These are phyloP conservation scores for Candida sanyaensis DNA, from an alignment of 1,139 yeast species.

Conservation along the genomic window DNA sequence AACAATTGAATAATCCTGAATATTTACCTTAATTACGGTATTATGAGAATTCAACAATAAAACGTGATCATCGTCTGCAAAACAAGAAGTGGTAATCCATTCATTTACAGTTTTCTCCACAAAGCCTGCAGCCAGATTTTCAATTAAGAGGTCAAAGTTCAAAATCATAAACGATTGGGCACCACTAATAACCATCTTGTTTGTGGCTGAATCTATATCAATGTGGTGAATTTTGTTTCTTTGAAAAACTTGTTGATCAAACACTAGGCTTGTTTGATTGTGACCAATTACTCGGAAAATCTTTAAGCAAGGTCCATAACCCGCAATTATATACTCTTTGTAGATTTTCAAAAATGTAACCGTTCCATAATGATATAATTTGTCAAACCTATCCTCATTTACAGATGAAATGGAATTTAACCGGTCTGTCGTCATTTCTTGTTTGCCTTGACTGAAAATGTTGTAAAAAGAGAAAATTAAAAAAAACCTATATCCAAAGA, in stretches of 20 bases:
- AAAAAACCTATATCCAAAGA: no score
- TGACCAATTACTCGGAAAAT: slow-evolving; percentile 41
- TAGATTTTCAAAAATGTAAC: slow-evolving; percentile 62
- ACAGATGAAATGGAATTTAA: slow-evolving; percentile 18
- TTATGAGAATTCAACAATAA: slow-evolving; percentile 82
- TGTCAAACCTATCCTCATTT: slow-evolving; percentile 18
- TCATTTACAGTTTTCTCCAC: slow-evolving; percentile 62
- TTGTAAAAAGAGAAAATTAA: no score
- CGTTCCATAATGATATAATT: slow-evolving; percentile 63
- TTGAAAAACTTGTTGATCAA: slow-evolving; percentile 51
- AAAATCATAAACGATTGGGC: slow-evolving; percentile 63
- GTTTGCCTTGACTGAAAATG: no score
- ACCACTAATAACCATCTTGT: slow-evolving; percentile 60
- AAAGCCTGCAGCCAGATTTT: slow-evolving; percentile 7
- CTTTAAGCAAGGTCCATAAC: slow-evolving; percentile 71
- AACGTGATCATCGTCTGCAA: slow-evolving; percentile 36
- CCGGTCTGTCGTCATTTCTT: slow-evolving; percentile 5
- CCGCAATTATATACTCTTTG: slow-evolving; percentile 51
- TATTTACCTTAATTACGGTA: slow-evolving; percentile 53
- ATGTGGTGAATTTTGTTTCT: slow-evolving; percentile 84
- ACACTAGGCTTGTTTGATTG: slow-evolving; percentile 40
- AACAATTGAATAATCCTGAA: slow-evolving; percentile 26
- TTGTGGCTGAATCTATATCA: slow-evolving; percentile 30
- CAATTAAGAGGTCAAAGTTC: slow-evolving; percentile 24
- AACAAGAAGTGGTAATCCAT: slow-evolving; percentile 72